Evolutionary conservation across 768 basidiomycete species (phyloP), one percentile per base, ranked within the genome.

Genomic region (Mycena polygramma): DNA sequence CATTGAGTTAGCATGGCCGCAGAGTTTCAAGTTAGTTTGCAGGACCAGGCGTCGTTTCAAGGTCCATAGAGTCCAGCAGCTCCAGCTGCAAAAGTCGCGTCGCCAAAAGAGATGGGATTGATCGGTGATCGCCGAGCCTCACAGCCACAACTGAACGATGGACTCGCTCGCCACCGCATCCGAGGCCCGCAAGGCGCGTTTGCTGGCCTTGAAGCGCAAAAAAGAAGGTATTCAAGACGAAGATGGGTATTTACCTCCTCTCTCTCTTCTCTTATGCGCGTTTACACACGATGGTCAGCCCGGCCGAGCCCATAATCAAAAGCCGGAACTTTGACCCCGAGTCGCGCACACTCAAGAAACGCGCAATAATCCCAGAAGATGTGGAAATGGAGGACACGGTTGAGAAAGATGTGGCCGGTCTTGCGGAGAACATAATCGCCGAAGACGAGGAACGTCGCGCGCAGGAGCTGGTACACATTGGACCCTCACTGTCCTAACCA

Each of bases 241-340:
- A 52, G 83, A 89, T 87, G 77, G 73, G 90, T 86, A 67, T 65
- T 77, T 71, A 39, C 52, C 17, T 26, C n/a, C 52, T 10, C 15
- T 43, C 36, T 36, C 24, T 37, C 35, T 36, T 41, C 36, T 39
- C 26, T 46, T 17, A 46, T 14, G n/a, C 36, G 41, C 49, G 36
- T 57, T 46, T 22, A 45, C 48, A 35, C 46, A 52, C 36, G 58
- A 17, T 24, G 14, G 49, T 46, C 66, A 83, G 76, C 52, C 58
- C 75, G 37, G 75, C 81, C 52, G 86, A 86, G 72, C 83, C 89
- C 15, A 76, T 91, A 60, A 82, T 95, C 39, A 88, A 89, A 74
- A 88, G 83, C 72, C 90, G 97, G 43, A 97, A 97, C 76, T 99
- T 94, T 79, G 97, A 99, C 81, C 95, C 96, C 2, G 90, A 91